Percentiles rank a stretch among this genome's conserved stretches.
Conservation (phyloP, 176 grass and related monocot genomes). For the Raddia distichophylla region DNA sequence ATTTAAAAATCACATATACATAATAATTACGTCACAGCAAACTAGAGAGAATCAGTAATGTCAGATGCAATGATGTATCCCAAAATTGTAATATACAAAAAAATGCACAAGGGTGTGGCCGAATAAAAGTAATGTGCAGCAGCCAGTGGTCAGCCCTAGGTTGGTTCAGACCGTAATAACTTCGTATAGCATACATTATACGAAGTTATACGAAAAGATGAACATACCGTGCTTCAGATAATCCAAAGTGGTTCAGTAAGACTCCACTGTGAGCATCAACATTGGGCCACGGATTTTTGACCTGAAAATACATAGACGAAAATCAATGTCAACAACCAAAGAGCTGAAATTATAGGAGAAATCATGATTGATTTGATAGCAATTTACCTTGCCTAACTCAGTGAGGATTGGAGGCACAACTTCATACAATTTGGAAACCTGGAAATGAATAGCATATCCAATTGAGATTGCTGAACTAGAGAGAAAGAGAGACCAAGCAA, state of each 20-base stretch:
- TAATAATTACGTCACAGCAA: conserved; percentile 10
- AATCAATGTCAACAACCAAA: conserved; percentile 14
- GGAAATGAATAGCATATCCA: conserved; percentile 26
- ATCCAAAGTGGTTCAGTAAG: conserved; percentile 86
- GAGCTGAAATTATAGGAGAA: conserved; percentile 20
- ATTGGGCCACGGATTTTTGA: conserved; percentile 99
- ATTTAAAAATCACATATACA: not conserved
- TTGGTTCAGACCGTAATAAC: not conserved
- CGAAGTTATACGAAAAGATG: too few relatives aligned
- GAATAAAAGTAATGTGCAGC: not conserved
- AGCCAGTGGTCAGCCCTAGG: not conserved
- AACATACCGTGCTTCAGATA: conserved; percentile 83
- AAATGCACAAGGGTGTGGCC: not conserved
- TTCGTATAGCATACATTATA: too few relatives aligned
- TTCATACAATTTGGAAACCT: conserved; percentile 99
- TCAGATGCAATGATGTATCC: conserved; percentile 3
- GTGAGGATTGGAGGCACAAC: conserved; percentile 96
- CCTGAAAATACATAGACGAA: conserved; percentile 51
- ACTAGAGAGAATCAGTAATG: not conserved
- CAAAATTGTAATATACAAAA: not conserved
- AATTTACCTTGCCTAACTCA: conserved; percentile 86
- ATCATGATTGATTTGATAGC: not conserved
- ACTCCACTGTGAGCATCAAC: conserved; percentile 99
- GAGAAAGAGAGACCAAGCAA: conserved; percentile 6
- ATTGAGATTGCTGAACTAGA: conserved; percentile 25